phyloP scores from a whole-genome alignment of 495 filamentous ascomycete genomes.

The Penicillium macrosclerotiorum region DNA sequence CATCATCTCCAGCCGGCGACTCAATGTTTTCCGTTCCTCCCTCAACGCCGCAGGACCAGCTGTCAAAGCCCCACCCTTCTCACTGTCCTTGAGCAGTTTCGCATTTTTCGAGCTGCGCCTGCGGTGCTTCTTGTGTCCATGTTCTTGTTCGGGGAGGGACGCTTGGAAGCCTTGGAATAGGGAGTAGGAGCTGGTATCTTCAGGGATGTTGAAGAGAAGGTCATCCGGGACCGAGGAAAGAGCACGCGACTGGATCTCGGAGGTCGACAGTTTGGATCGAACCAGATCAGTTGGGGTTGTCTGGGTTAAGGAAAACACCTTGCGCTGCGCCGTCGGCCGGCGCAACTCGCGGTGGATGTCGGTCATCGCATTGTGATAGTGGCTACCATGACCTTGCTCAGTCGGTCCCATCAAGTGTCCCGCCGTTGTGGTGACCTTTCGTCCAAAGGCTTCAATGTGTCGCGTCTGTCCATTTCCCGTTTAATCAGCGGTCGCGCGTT shows the following conservation, averaged over 20 bases:
- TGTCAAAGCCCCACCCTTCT: slow-evolving; percentile 52
- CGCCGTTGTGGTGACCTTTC: slow-evolving; percentile 93
- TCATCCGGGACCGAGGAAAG: slow-evolving; percentile 88
- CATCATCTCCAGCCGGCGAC: slow-evolving; percentile 86
- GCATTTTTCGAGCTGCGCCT: slow-evolving; percentile 67
- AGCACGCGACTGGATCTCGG: slow-evolving; percentile 93
- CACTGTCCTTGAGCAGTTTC: slow-evolving; percentile 66
- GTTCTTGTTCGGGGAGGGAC: slow-evolving; percentile 72
- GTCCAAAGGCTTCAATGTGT: slow-evolving; percentile 86
- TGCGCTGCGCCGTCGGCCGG: slow-evolving; percentile 77
- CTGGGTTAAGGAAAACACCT: slow-evolving; percentile 83
- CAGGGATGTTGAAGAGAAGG: slow-evolving; percentile 81
- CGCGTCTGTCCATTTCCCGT: slow-evolving; percentile 57
- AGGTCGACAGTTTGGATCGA: slow-evolving; percentile 83
- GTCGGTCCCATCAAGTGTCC: slow-evolving; percentile 78
- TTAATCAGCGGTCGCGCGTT: slow-evolving; percentile 6
- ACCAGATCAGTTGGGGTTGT: slow-evolving; percentile 89
- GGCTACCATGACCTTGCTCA: slow-evolving; percentile 50
- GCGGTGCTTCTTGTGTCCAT: slow-evolving; percentile 65
- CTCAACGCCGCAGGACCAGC: slow-evolving; percentile 66
- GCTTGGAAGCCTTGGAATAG: slow-evolving; percentile 97
- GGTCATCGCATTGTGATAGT: slow-evolving; percentile 82
- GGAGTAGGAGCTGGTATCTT: slow-evolving; percentile 79
- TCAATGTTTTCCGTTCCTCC: slow-evolving; percentile 72
- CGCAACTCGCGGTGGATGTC: slow-evolving; percentile 86